phyloP scores from a whole-genome alignment of 202 grass and related monocot genomes.

The Panicum hallii region DNA sequence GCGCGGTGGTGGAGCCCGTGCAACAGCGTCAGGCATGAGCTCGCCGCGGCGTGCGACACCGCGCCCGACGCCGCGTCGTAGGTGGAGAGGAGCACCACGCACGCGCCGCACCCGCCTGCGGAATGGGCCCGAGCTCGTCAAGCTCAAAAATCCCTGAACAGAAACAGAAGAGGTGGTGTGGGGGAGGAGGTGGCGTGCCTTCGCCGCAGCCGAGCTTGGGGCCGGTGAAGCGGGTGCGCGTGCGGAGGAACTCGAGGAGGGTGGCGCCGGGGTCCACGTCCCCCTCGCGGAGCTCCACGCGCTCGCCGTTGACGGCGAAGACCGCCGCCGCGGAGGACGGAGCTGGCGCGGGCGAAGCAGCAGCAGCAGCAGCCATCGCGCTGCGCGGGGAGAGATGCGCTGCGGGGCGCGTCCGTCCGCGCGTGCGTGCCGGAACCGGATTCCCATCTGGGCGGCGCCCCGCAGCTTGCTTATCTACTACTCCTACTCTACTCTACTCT shows the following conservation, averaged over 20 bases:
- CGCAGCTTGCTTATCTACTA: conserved; percentile 4
- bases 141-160: not conserved
- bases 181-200: conserved; percentile 39
- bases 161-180: not conserved
- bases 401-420: not conserved
- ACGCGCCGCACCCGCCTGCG: conserved; percentile 91
- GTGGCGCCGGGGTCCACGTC: conserved; percentile 54
- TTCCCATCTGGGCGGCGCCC: conserved; percentile 22
- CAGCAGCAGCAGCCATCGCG: conserved; percentile 36
- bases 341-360: not conserved
- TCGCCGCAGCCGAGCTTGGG: conserved; percentile 86
- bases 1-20: conserved; percentile 64
- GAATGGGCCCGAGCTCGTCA: not conserved
- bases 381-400: too few relatives aligned
- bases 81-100: conserved; percentile 83
- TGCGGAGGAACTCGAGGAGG: conserved; percentile 84
- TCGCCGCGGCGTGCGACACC: conserved; percentile 58
- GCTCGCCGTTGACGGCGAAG: conserved; percentile 76
- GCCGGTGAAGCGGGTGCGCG: conserved; percentile 72
- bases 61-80: conserved; percentile 65
- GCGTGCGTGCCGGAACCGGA: conserved; percentile 17
- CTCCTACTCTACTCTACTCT: not conserved
- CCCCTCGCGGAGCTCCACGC: conserved; percentile 59
- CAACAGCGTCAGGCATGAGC: conserved; percentile 74
- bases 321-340: conserved; percentile 13